These are phyloP conservation scores for Dendrobium nobile DNA, from an alignment of 106 monocot species.

Conservation along the genomic window DNA sequence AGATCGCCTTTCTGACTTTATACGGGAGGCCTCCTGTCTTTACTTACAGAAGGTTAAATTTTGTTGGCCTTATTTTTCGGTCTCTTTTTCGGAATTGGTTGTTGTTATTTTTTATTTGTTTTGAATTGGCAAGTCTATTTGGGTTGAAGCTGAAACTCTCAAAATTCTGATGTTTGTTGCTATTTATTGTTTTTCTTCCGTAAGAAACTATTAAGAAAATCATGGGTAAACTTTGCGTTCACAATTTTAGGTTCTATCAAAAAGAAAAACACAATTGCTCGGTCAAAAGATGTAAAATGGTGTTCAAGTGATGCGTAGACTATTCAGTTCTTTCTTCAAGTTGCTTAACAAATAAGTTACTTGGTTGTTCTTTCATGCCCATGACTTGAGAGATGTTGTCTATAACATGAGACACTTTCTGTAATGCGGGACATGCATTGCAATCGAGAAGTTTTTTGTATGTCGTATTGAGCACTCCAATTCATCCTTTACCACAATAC, in stretches of 20 bases:
- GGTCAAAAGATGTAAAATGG: neutral
- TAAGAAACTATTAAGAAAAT: too few relatives aligned
- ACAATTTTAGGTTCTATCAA: too few relatives aligned
- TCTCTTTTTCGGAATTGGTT: neutral
- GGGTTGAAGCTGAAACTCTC: too few relatives aligned
- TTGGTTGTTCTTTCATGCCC: neutral
- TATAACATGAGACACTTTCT: neutral
- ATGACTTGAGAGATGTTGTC: neutral
- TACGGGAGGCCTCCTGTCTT: constrained; percentile 70
- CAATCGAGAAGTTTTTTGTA: neutral
- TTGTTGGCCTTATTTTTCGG: neutral
- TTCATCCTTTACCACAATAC: too few relatives aligned
- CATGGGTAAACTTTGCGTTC: too few relatives aligned
- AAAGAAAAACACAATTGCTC: neutral
- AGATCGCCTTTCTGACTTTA: constrained; percentile 70
- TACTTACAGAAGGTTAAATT: constrained; percentile 55
- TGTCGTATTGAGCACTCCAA: neutral
- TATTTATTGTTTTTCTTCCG: too few relatives aligned
- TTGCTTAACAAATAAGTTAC: neutral
- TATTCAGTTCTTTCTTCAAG: too few relatives aligned
- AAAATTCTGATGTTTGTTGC: too few relatives aligned
- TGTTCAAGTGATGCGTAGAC: neutral
- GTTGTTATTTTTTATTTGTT: neutral
- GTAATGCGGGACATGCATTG: neutral
- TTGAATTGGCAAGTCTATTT: too few relatives aligned